Conservation (phyloP, 169 alveolate genomes). For the Eimeria maxima region DNA sequence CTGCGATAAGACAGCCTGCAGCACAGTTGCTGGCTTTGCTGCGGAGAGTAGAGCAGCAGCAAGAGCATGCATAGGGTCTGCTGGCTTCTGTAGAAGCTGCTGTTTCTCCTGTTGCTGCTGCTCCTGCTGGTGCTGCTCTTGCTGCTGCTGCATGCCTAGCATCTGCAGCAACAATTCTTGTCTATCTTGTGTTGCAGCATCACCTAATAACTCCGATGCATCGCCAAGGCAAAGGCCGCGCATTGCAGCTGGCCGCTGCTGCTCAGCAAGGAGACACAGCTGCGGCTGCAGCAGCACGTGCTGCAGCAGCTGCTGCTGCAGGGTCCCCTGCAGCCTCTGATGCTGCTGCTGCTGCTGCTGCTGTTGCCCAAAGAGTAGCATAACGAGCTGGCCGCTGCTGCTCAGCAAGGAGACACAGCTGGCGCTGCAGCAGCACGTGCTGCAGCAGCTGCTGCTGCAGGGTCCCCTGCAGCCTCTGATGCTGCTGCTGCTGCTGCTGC, state of each 20-base stretch:
- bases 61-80: constrained; percentile 58
- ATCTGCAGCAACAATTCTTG: constrained; percentile 6
- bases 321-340: constrained; percentile 36
- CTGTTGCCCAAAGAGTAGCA: too few relatives aligned
- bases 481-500: constrained; percentile 31
- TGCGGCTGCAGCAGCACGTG: constrained; percentile 65
- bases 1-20: constrained; percentile 50
- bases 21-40: constrained; percentile 46
- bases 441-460: constrained; percentile 71
- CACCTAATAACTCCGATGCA: constrained; percentile 1
- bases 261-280: constrained; percentile 38
- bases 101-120: constrained; percentile 53
- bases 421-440: constrained; percentile 63
- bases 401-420: constrained; percentile 26
- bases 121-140: constrained; percentile 22
- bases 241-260: constrained; percentile 49
- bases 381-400: too few relatives aligned
- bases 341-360: constrained; percentile 37
- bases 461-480: constrained; percentile 32
- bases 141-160: constrained; percentile 29
- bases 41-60: constrained; percentile 28
- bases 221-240: constrained; percentile 9
- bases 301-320: constrained; percentile 71
- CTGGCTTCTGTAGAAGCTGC: constrained; percentile 53
- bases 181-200: neutral